These are phyloP conservation scores for Withania somnifera DNA, from an alignment of 305 asterid genomes.

Conservation along the genomic window DNA sequence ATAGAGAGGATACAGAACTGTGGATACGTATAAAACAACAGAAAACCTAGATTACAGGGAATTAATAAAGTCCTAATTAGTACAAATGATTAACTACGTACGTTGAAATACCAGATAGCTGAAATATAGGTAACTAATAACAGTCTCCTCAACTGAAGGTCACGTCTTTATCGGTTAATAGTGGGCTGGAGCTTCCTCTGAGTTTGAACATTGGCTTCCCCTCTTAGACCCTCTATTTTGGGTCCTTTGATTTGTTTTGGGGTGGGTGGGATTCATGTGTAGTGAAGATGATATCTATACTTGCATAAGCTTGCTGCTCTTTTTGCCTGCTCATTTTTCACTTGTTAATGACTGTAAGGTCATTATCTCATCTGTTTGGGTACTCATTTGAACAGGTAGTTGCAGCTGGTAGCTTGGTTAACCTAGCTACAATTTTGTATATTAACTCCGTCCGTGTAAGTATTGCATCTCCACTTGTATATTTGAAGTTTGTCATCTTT, in stretches of 20 bases:
- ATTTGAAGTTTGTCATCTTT: not conserved
- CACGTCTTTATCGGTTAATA: too few species aligned
- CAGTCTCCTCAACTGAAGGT: too few species aligned
- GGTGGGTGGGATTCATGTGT: not conserved
- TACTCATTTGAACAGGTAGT: slow-evolving; percentile 47
- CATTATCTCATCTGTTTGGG: not conserved
- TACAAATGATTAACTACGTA: too few species aligned
- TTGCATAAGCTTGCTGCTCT: not conserved
- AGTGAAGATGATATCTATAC: not conserved
- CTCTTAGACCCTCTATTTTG: not conserved
- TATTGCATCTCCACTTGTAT: slow-evolving; percentile 6
- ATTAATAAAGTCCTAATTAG: too few species aligned
- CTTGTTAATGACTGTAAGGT: not conserved
- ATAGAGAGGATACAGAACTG: too few species aligned
- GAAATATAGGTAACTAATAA: too few species aligned
- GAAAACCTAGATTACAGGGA: too few species aligned
- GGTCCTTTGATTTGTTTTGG: not conserved
- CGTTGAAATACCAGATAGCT: too few species aligned
- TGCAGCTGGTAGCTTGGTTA: slow-evolving; percentile 95
- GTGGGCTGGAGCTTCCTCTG: not conserved
- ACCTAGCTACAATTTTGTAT: slow-evolving; percentile 78
- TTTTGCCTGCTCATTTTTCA: not conserved
- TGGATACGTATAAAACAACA: too few species aligned
- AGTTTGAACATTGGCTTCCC: not conserved
- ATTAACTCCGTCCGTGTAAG: slow-evolving; percentile 64